Conservation (phyloP, 768 basidiomycete species). For the Boletus sensibilis region DNA sequence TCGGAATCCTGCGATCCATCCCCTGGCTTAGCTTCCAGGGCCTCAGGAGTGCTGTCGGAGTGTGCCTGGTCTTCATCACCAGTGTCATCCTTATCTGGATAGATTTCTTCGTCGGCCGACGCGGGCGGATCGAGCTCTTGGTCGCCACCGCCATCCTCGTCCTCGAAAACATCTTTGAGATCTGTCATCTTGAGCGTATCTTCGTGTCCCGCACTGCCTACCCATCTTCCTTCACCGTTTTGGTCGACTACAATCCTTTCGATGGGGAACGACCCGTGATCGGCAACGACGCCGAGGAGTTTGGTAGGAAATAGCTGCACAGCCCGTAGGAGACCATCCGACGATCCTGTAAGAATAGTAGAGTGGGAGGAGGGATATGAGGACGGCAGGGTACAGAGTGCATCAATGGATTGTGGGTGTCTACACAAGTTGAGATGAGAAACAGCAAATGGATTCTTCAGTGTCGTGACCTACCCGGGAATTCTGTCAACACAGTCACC, state of each 20-base stretch:
- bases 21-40: constrained; percentile 14
- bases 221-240: constrained; percentile 67
- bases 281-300: constrained; percentile 84
- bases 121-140: constrained; percentile 21
- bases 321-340: constrained; percentile 86
- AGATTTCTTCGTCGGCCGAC: constrained; percentile 23
- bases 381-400: constrained; percentile 71
- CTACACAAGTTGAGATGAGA: constrained; percentile 40
- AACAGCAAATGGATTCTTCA: not conserved
- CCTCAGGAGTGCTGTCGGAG: not conserved
- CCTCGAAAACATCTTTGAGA: constrained; percentile 69
- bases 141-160: constrained; percentile 29
- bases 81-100: constrained; percentile 14
- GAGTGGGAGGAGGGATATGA: constrained; percentile 60
- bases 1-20: constrained; percentile 30
- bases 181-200: constrained; percentile 84
- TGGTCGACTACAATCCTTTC: constrained; percentile 76
- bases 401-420: constrained; percentile 89
- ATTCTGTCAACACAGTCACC: constrained; percentile 90
- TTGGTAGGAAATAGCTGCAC: constrained; percentile 88
- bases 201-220: constrained; percentile 92
- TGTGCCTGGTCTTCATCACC: constrained; percentile 11
- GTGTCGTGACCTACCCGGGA: constrained; percentile 59
- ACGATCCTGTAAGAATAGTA: constrained; percentile 84
- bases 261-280: constrained; percentile 90